phyloP scores from a whole-genome alignment of 164 flowering plant genomes.

The Macadamia integrifolia region DNA sequence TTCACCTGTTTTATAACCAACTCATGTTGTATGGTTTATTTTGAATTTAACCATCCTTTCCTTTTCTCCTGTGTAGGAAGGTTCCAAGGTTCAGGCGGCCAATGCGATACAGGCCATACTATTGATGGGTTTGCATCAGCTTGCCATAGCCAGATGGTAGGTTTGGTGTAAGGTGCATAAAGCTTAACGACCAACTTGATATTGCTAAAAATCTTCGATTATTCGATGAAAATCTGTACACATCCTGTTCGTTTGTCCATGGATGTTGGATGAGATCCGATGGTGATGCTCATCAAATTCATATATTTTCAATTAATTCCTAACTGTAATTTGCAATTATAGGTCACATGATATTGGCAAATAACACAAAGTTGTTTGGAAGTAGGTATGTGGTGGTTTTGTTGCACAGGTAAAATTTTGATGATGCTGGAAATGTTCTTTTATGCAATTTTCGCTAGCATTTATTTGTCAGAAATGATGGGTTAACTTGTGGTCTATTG shows the following conservation, averaged over 20 bases:
- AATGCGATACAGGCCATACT: constrained; percentile 66
- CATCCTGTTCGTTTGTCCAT: no score
- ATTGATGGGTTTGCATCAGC: constrained; percentile 15
- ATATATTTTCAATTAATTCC: not conserved
- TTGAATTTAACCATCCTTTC: not conserved
- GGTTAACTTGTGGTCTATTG: no score
- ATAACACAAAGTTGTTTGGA: not conserved
- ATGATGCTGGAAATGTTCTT: no score
- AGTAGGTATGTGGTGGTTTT: no score
- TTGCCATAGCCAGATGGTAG: constrained; percentile 3
- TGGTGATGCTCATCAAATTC: constrained; percentile 2
- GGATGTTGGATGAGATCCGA: not conserved
- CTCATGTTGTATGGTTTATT: not conserved
- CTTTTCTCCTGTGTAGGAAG: constrained; percentile 33
- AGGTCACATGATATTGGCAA: not conserved
- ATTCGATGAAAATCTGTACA: not conserved
- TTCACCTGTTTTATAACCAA: no score
- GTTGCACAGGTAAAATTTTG: no score
- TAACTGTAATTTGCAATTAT: not conserved
- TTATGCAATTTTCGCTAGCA: no score
- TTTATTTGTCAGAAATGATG: no score
- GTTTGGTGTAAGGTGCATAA: not conserved
- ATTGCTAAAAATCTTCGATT: not conserved
- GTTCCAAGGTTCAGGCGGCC: constrained; percentile 66
- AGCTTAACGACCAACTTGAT: constrained; percentile 1